These are phyloP conservation scores for Camptophora hylomeconis DNA, from an alignment of 2,329 filamentous ascomycete species.

Conservation along the genomic window DNA sequence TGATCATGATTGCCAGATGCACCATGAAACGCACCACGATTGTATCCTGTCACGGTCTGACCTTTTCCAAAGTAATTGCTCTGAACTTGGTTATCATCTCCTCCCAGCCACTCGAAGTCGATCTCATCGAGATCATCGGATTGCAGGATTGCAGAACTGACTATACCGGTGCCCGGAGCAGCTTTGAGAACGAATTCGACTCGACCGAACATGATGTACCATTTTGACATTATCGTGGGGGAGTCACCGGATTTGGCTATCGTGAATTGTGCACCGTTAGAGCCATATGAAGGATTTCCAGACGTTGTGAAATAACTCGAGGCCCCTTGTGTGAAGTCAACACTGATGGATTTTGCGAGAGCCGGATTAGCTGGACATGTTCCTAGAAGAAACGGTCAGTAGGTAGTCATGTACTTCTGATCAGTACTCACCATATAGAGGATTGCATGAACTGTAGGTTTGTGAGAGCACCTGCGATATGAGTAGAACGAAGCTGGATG, in stretches of 20 bases:
- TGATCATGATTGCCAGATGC: conserved; percentile 42
- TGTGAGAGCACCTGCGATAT: too few relatives aligned
- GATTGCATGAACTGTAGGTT: conserved; percentile 33
- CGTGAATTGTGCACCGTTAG: conserved; percentile 68
- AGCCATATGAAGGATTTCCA: conserved; percentile 59
- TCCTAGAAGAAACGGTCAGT: conserved; percentile 6
- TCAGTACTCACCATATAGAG: conserved; percentile 16
- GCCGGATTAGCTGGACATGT: conserved; percentile 63
- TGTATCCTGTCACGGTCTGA: conserved; percentile 60
- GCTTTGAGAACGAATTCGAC: conserved; percentile 77
- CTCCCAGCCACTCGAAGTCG: conserved; percentile 91
- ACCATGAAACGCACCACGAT: conserved; percentile 70
- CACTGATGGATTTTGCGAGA: conserved; percentile 65
- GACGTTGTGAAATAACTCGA: conserved; percentile 67
- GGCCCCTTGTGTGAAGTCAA: conserved; percentile 68
- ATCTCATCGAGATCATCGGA: conserved; percentile 92
- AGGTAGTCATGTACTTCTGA: too few relatives aligned
- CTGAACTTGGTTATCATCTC: conserved; percentile 65
- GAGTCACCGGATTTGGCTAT: conserved; percentile 67
- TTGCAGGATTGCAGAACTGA: conserved; percentile 81
- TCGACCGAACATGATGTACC: conserved; percentile 98
- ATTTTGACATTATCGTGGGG: conserved; percentile 74
- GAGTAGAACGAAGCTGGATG: too few relatives aligned
- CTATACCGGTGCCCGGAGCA: conserved; percentile 79
- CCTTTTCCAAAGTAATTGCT: conserved; percentile 97